These are phyloP conservation scores for Fusarium papillatum DNA, from an alignment of 2,329 filamentous ascomycete species.

Conservation along the genomic window DNA sequence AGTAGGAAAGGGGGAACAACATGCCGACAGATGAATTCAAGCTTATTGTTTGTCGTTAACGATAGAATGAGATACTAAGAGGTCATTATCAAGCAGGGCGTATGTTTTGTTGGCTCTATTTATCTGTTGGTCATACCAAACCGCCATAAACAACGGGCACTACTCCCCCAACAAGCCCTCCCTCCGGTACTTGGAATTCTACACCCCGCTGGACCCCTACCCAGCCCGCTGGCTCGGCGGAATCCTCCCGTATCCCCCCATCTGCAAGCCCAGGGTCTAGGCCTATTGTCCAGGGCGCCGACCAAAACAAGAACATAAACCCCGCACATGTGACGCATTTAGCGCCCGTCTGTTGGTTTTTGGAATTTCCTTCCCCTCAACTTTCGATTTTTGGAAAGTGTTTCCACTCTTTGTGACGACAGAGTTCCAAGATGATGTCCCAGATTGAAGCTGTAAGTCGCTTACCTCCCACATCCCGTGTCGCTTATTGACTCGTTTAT, in stretches of 20 bases:
- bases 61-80: background rate
- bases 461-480: background rate
- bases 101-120: background rate
- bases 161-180: background rate
- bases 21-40: background rate
- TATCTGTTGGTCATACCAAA: background rate
- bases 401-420: background rate
- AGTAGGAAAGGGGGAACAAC: background rate
- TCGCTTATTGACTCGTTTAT: background rate
- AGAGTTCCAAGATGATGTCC: constrained; percentile 7
- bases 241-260: background rate
- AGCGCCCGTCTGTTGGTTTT: background rate
- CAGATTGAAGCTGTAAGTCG: constrained; percentile 31
- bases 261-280: background rate
- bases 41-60: background rate
- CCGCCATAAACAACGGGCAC: background rate
- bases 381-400: background rate
- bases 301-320: background rate
- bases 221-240: background rate
- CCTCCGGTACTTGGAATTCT: background rate
- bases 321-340: background rate
- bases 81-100: background rate
- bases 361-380: background rate
- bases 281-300: background rate
- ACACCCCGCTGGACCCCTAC: background rate